A percentile compares a stretch with the other conserved stretches of the same genome.
These are phyloP conservation scores for Yamadazyma trypodendri DNA, from an alignment of 1,139 yeast genomes.

Conservation along the genomic window DNA sequence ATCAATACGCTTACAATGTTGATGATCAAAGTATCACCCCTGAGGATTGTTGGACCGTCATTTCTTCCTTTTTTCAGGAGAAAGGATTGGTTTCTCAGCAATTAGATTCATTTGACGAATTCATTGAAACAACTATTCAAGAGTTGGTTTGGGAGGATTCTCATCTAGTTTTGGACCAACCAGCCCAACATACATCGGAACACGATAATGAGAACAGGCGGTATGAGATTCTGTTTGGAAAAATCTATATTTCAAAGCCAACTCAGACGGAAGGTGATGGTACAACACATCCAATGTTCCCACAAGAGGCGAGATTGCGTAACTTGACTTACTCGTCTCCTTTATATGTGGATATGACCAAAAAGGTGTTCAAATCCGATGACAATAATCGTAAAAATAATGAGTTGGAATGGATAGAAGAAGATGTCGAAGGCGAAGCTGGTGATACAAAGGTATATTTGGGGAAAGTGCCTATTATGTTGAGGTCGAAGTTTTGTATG, in stretches of 20 bases:
- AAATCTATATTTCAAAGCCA: conserved; percentile 93
- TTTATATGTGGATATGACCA: conserved; percentile 92
- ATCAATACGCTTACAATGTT: conserved; percentile 67
- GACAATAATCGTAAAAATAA: conserved; percentile 61
- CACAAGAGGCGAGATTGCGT: conserved; percentile 96
- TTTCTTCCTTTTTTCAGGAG: conserved; percentile 92
- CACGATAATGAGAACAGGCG: conserved; percentile 86
- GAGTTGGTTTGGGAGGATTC: conserved; percentile 96
- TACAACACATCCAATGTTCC: conserved; percentile 96
- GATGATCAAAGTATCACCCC: conserved; percentile 81
- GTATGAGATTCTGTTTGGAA: conserved; percentile 94
- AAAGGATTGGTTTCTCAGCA: conserved; percentile 98
- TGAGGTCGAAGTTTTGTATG: conserved; percentile 94
- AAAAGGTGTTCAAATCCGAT: conserved; percentile 80
- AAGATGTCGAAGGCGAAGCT: conserved; percentile 54
- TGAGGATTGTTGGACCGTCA: conserved; percentile 99
- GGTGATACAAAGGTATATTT: conserved; percentile 74
- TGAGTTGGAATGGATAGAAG: conserved; percentile 73
- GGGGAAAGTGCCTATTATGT: conserved; percentile 98
- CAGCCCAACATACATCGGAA: conserved; percentile 95
- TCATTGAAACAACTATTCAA: conserved; percentile 94
- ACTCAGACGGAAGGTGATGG: conserved; percentile 99
- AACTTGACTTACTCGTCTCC: conserved; percentile 96
- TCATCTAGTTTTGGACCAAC: conserved; percentile 90
- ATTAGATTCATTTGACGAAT: conserved; percentile 96